Evolutionary conservation across 495 filamentous ascomycete species (phyloP).

Genomic region (Annulohypoxylon moriforme): DNA sequence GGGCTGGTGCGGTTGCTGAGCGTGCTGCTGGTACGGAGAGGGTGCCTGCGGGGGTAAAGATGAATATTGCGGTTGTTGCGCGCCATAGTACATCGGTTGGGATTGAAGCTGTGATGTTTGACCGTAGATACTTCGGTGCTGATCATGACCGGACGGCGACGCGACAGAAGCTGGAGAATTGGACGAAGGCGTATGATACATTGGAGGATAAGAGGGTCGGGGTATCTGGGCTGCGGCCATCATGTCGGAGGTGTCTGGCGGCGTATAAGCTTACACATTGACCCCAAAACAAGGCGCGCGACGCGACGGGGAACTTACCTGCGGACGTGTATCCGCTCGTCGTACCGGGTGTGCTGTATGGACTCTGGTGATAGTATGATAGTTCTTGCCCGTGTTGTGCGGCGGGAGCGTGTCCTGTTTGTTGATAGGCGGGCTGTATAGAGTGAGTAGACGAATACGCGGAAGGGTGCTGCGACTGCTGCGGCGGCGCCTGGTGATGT

Average conservation of each 20-base stretch:
- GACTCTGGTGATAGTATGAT: slow-evolving; percentile 78
- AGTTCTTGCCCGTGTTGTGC: slow-evolving; percentile 71
- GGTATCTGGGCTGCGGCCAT: slow-evolving; percentile 95
- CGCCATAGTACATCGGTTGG: slow-evolving; percentile 77
- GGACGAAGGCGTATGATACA: slow-evolving; percentile 93
- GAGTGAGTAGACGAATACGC: slow-evolving; percentile 70
- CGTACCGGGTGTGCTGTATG: slow-evolving; percentile 78
- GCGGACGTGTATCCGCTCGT: slow-evolving; percentile 79
- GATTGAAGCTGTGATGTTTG: slow-evolving; percentile 81
- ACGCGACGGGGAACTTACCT: slow-evolving; percentile 68
- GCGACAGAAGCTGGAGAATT: slow-evolving; percentile 97
- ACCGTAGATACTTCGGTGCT: slow-evolving; percentile 84
- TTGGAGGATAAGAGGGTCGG: slow-evolving; percentile 81
- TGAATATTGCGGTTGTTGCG: slow-evolving; percentile 71
- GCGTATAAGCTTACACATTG: slow-evolving; percentile 46
- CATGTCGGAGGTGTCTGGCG: slow-evolving; percentile 82
- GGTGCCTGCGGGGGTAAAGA: slow-evolving; percentile 74
- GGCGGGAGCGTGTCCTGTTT: slow-evolving; percentile 55
- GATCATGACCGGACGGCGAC: slow-evolving; percentile 88
- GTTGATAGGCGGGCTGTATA: slow-evolving; percentile 62
- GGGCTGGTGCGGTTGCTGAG: slow-evolving; percentile 74
- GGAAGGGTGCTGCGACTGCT: slow-evolving; percentile 62
- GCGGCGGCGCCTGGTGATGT: slow-evolving; percentile 65
- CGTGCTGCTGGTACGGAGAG: slow-evolving; percentile 81
- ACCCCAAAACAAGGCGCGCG: slow-evolving; percentile 9